Base-by-base conservation (phyloP, 192 early-diverging fungal genomes). In the Kappamyces sp. region DNA sequence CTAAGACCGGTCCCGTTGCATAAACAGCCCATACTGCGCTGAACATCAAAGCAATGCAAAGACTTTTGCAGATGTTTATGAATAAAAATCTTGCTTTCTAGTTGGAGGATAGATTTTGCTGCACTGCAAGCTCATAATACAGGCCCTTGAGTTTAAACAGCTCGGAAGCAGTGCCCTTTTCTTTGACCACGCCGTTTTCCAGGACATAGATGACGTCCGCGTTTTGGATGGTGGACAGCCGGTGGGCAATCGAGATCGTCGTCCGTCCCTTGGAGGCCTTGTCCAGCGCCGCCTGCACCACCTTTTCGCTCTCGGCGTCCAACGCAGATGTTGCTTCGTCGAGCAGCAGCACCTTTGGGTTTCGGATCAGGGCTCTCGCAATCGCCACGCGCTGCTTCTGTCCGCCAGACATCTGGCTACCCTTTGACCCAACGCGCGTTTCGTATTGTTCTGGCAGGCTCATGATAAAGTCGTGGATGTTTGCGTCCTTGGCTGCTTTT, bases 341-440 rank as follows among this genome's bases (percentile, higher is more conserved):
- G 49, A 96, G 71, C 13, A 82, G 42, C 65, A 93, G 66, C 52
- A 93, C 77, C 63, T 62, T 65, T 1, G 76, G 76, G 51, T 78
- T 63, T 36, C 69, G 66, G 40, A 79, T 61, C 50, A 79, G 51
- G 3, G 77, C 77, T 5, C 77, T 60, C 0, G 93, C 93, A 79
- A 95, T 94, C 49, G 93, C 90, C 62, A 97, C 90, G 44, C 90
- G 76, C 65, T 89, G 87, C 55, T 85, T 87, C 66, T 94, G 90
- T 36, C 91, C 91, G 41, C 91, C 91, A 49, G 85, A 89, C 79
- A 61, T 86, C 62, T 80, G 51, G 64, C 53, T 70, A 4, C 86
- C 87, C 64, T 74, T 63, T 41, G 67, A 63, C 31, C 70, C 68
- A 3, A 72, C 67, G n/a, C 64, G 48, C 2, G 77, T 79, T 5